Base-by-base conservation (phyloP, 129 eudicot species). In the Artemisia tridentata region DNA sequence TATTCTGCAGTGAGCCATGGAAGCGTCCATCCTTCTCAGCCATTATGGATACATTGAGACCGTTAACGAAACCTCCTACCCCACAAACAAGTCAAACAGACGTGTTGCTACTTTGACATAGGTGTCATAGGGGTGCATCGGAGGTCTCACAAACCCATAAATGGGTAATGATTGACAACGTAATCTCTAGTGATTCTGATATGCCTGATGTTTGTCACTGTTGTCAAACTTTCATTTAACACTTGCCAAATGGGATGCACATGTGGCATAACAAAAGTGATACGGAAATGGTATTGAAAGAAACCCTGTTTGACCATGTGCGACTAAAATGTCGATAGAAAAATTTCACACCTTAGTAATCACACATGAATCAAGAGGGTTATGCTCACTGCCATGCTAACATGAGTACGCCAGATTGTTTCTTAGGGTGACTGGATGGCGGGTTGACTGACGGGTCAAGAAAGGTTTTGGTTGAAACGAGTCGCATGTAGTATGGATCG, bases 11-110 rank as follows among this genome's bases (percentile, higher is more conserved):
- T 65, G 96, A 89, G 68, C 84, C 96, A 47, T 77, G 84, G 90
- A 82, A 82, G 51, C 88, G 96, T 7, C 96, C 96, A 38, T 86
- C 96, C 38, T 89, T 86, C 77, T 55, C 88, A 52, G 77, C 73
- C 76, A 84, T 89, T 65, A 86, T 89, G 92, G 96, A 86, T 8
- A 71, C 84, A 4, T 75, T 80, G 58, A 71, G 72, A 80, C 84
- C 75, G 1, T 69, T 80, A 16, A 80, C 81, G 3, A 78, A 78
- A 64, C 81, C 81, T 64, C 57, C 81, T 18, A 78, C 81, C 34
- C 77, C 81, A 63, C 81, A 77, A 62, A 77, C 81, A 77, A 77
- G 81, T 64, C 81, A 78, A 71, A 71, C 81, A 5, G 81, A 78
- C 53, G 72, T 78, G 45, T 21, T 59, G 5, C 57, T 72, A 55